phyloP scores from a whole-genome alignment of 345 rosid species.

The Carallia brachiata region DNA sequence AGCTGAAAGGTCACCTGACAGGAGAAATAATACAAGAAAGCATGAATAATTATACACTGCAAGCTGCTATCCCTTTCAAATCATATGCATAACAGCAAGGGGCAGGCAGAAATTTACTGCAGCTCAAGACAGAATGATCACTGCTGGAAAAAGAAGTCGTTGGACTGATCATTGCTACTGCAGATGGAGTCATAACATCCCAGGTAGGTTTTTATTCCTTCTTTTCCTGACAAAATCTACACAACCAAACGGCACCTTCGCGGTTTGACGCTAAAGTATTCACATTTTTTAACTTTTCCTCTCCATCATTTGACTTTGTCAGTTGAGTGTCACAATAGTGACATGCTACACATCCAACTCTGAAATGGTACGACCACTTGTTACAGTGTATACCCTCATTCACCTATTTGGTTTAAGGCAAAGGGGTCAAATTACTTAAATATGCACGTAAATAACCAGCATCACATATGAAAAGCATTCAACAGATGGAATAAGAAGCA shows the following conservation, averaged over 20 bases:
- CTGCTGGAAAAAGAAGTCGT: constrained; percentile 54
- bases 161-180: constrained; percentile 54
- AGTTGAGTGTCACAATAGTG: constrained; percentile 42
- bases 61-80: constrained; percentile 6
- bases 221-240: constrained; percentile 55
- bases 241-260: constrained; percentile 34
- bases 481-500: background rate
- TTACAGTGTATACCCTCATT: background rate
- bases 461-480: background rate
- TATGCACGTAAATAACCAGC: background rate
- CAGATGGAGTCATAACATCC: constrained; percentile 25
- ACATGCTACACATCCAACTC: constrained; percentile 26
- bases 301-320: constrained; percentile 26
- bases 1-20: constrained; percentile 71
- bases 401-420: constrained; percentile 12
- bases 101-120: constrained; percentile 40
- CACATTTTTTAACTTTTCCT: constrained; percentile 28
- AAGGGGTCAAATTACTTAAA: background rate
- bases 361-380: background rate
- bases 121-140: constrained; percentile 65
- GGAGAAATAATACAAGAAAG: constrained; percentile 10
- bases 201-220: constrained; percentile 28
- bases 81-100: background rate
- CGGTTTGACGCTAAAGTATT: constrained; percentile 26
- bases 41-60: constrained; percentile 10